A percentile compares a stretch with the other conserved stretches of the same genome.
Conservation (phyloP, 2,329 filamentous ascomycete species). For the Pseudogymnoascus sp. region DNA sequence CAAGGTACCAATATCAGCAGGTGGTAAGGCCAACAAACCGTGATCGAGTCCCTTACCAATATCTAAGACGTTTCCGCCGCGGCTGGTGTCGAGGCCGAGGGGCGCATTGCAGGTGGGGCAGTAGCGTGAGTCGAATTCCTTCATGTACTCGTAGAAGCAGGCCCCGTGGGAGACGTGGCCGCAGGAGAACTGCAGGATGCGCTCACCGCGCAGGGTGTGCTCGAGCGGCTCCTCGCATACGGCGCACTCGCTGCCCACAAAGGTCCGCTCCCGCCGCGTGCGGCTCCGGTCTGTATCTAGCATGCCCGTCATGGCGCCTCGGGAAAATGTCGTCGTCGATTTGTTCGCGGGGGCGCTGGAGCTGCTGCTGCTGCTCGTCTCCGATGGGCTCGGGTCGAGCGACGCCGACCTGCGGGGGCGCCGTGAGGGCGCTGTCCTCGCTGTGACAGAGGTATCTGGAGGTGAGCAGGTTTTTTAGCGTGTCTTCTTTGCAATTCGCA, state of each 20-base stretch:
- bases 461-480: not conserved
- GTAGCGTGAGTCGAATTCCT: conserved; percentile 86
- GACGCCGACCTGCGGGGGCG: not conserved
- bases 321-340: not conserved
- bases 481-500: not conserved
- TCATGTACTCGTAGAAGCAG: conserved; percentile 98
- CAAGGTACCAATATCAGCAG: conserved; percentile 17
- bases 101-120: conserved; percentile 92
- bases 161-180: conserved; percentile 96
- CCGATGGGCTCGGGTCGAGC: not conserved
- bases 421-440: not conserved
- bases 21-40: conserved; percentile 25
- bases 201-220: conserved; percentile 87
- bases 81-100: conserved; percentile 81
- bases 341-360: not conserved
- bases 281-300: conserved; percentile 71
- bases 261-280: conserved; percentile 81
- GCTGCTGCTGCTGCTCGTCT: not conserved
- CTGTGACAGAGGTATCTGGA: not conserved
- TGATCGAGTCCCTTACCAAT: conserved; percentile 53
- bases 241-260: conserved; percentile 88
- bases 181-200: conserved; percentile 91
- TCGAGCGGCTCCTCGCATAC: conserved; percentile 96
- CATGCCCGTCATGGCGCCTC: conserved; percentile 48
- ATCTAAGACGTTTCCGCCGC: conserved; percentile 86